Conservation (phyloP, 495 filamentous ascomycete species). For the Penicillium cataractarum region DNA sequence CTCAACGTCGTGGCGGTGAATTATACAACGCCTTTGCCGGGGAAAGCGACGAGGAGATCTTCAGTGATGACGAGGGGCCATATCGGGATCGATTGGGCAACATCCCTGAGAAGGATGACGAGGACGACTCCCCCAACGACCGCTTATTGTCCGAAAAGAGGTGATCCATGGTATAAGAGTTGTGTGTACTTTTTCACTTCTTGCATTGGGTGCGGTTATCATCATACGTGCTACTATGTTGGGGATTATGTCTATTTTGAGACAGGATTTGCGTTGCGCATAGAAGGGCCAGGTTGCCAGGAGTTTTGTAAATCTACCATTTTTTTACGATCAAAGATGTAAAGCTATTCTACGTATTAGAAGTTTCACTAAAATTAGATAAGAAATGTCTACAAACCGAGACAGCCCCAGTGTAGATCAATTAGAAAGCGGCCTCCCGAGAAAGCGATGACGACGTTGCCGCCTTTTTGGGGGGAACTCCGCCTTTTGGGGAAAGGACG, state of each 20-base stretch:
- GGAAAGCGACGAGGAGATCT: conserved; percentile 72
- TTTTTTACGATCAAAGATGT: conserved; percentile 7
- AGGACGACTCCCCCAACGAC: conserved; percentile 23
- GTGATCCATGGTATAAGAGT: conserved; percentile 14
- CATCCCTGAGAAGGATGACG: conserved; percentile 25
- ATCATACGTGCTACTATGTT: conserved; percentile 13
- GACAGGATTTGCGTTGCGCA: conserved; percentile 9
- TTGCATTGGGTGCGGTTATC: conserved; percentile 15
- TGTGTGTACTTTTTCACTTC: conserved; percentile 16
- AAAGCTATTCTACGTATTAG: conserved; percentile 3
- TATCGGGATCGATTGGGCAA: conserved; percentile 42
- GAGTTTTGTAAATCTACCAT: conserved; percentile 22
- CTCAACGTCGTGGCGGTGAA: conserved; percentile 70
- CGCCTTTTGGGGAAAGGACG: conserved; percentile 33
- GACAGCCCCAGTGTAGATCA: background rate
- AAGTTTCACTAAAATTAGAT: no score
- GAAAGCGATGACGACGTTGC: conserved; percentile 34
- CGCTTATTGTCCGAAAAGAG: conserved; percentile 28
- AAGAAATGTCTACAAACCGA: background rate
- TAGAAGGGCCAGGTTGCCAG: conserved; percentile 14
- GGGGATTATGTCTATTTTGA: conserved; percentile 8
- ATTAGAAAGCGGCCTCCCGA: conserved; percentile 6
- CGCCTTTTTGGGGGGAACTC: conserved; percentile 28
- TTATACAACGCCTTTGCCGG: conserved; percentile 93
- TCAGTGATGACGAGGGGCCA: conserved; percentile 58